These are phyloP conservation scores for Chiua virens DNA, from an alignment of 768 basidiomycete species.

Conservation along the genomic window DNA sequence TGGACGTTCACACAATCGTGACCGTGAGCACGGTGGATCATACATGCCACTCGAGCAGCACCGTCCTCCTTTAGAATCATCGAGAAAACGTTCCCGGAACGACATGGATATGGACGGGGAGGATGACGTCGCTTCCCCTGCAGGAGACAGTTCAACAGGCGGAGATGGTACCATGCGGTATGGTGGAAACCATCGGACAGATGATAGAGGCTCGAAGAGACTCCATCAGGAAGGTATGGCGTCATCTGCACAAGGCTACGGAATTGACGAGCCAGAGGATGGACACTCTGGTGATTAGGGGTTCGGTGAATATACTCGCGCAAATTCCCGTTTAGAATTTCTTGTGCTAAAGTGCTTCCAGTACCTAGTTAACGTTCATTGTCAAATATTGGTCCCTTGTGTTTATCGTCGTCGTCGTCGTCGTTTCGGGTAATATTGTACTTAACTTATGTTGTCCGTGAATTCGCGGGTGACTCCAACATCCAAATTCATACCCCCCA, in stretches of 20 bases:
- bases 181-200: constrained; percentile 37
- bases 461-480: constrained; percentile 11
- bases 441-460: constrained; percentile 14
- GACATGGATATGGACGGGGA: constrained; percentile 67
- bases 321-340: constrained; percentile 32
- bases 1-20: constrained; percentile 38
- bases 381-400: constrained; percentile 15
- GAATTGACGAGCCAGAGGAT: constrained; percentile 34
- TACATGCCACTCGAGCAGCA: constrained; percentile 37
- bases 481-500: constrained; percentile 12
- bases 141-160: constrained; percentile 27
- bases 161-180: constrained; percentile 35
- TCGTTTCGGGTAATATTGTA: constrained; percentile 17
- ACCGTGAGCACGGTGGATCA: constrained; percentile 39
- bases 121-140: constrained; percentile 42
- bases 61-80: constrained; percentile 42
- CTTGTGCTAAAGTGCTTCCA: constrained; percentile 32
- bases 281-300: constrained; percentile 34
- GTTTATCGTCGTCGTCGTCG: constrained; percentile 16
- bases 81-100: constrained; percentile 57
- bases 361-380: constrained; percentile 14
- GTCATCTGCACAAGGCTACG: constrained; percentile 24
- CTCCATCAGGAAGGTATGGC: constrained; percentile 49
- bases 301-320: constrained; percentile 20
- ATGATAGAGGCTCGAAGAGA: constrained; percentile 59